Base-by-base conservation (phyloP, 257 asterid species). In the Scutellaria barbata region DNA sequence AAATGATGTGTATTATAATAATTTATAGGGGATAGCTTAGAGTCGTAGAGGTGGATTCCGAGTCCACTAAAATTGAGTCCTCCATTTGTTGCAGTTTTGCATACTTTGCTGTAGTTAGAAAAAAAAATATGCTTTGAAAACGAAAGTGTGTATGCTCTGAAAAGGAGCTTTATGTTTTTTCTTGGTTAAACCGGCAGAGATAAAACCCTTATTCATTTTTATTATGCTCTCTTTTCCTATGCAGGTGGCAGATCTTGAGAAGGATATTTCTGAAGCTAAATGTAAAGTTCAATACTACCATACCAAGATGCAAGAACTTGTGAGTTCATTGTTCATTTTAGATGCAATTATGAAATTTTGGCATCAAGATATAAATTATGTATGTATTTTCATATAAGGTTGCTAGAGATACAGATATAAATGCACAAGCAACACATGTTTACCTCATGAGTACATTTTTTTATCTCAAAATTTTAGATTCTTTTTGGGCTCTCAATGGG, bases 211-310 rank as follows among this genome's bases (percentile, higher is more conserved):
- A 39, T 58, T 43, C 39, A 14, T 72, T 61, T 80, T 56, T 57
- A 22, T 35, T 63, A 39, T 72, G 68, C 69, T 68, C 7, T 73
- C 67, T 59, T 73, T 77, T 57, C 20, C 47, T 68, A 60, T 79
- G 77, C 92, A 94, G 99, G 99, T 95, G 52, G 83, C 82, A n/a
- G 99, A 95, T 74, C 85, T 92, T 87, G 99, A 95, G 82, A 95
- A 95, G 86, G 99, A 92, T 39, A 95, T 95, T 35, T 52, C 77
- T 50, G 98, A 92, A 74, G 95, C 99, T 62, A 92, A 80, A 78
- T 92, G 88, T 80, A 95, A 95, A 84, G 82, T 78, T 85, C 93
- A 90, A 71, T 92, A 84, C 85, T 95, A 78, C 83, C 99, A 86
- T 75, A 74, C 87, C 52, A 92, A 95, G 85, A 95, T 92, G 99